Percentiles rank a stretch among this genome's conserved stretches.
Evolutionary conservation across 2,329 filamentous ascomycete species (phyloP).

Genomic region (Fusarium sp.): DNA sequence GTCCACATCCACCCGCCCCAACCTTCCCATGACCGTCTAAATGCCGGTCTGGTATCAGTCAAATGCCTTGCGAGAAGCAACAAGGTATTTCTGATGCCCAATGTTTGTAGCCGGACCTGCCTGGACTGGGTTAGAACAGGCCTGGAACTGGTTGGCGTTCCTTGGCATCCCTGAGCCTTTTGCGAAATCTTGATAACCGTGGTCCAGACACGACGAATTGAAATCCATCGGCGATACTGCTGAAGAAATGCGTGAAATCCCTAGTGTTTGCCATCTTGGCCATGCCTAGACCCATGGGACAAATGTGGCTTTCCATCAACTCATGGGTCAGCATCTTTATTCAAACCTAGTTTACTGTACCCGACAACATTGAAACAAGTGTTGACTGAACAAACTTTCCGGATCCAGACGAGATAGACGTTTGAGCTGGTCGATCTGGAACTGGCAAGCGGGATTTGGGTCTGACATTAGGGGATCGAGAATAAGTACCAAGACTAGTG

Average conservation of each 20-base stretch:
- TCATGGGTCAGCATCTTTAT: background rate
- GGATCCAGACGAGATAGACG: background rate
- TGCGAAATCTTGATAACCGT: background rate
- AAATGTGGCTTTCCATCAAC: background rate
- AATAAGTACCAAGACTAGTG: background rate
- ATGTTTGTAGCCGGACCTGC: background rate
- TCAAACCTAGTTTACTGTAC: background rate
- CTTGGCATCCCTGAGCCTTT: background rate
- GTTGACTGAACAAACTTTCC: background rate
- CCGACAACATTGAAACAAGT: background rate
- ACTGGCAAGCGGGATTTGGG: slow-evolving; percentile 1
- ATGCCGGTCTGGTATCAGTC: background rate
- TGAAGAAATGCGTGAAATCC: background rate
- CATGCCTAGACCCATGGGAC: background rate
- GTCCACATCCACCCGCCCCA: background rate
- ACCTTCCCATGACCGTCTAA: background rate
- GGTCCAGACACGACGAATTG: background rate
- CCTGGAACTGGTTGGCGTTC: background rate
- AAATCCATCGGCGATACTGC: background rate
- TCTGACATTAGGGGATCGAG: background rate
- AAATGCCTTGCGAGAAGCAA: background rate
- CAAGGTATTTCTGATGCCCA: background rate
- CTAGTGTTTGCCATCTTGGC: background rate
- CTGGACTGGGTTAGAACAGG: slow-evolving; percentile 15
- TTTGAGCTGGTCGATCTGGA: background rate